Evolutionary conservation across 1,284 basidiomycete species (phyloP).

Genomic region (Heterobasidion annosum): DNA sequence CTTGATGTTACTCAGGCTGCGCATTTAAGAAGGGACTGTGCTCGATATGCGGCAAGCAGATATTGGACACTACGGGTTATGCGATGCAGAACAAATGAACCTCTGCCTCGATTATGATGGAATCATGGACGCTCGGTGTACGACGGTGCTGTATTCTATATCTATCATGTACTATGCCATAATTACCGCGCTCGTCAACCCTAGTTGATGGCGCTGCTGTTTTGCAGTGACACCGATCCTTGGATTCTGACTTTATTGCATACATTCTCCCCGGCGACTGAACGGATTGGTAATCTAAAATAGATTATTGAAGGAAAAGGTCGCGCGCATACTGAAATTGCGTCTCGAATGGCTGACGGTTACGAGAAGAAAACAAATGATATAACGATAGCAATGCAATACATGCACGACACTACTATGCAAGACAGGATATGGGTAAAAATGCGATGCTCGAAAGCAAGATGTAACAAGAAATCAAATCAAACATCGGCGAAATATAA

Average conservation of each 20-base stretch:
- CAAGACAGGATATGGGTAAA: background rate
- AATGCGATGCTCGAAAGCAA: background rate
- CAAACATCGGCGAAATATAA: background rate
- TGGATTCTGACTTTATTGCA: too few relatives aligned
- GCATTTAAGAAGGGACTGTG: constrained; percentile 80
- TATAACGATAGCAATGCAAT: too few relatives aligned
- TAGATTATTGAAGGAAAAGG: too few relatives aligned
- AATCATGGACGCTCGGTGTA: background rate
- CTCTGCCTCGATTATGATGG: background rate
- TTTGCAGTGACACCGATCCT: too few relatives aligned
- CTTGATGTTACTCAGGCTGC: constrained; percentile 44
- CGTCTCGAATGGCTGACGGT: too few relatives aligned
- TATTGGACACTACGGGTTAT: constrained; percentile 74
- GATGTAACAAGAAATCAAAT: background rate
- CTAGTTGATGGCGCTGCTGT: too few relatives aligned
- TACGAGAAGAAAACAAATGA: too few relatives aligned
- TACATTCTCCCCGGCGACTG: too few relatives aligned
- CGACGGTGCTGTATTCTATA: background rate
- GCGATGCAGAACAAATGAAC: constrained; percentile 71
- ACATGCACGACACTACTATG: background rate
- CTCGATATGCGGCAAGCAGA: constrained; percentile 76
- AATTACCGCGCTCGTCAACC: too few relatives aligned
- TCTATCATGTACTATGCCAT: background rate
- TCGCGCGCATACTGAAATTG: too few relatives aligned
- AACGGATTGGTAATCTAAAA: too few relatives aligned